phyloP scores from a whole-genome alignment of 805 yeast species.

The Yamadazyma phyllophila region DNA sequence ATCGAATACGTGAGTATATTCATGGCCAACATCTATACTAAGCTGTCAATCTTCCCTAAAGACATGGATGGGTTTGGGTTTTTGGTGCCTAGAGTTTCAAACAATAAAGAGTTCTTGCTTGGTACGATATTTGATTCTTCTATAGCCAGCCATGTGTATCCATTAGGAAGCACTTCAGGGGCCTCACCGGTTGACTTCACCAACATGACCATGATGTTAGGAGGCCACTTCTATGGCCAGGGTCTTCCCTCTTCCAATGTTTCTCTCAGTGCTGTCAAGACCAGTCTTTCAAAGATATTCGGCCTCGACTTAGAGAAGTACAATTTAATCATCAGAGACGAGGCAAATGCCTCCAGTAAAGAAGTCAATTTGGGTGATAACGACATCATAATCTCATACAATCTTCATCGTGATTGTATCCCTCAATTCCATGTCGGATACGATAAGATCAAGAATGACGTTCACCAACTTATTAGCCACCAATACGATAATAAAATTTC shows the following conservation, averaged over 20 bases:
- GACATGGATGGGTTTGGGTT: constrained; percentile 77
- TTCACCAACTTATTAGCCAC: constrained; percentile 26
- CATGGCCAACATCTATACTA: constrained; percentile 65
- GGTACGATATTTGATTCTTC: constrained; percentile 94
- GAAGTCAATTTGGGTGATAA: constrained; percentile 18
- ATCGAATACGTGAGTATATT: constrained; percentile 50
- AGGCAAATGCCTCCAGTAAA: constrained; percentile 15
- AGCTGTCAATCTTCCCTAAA: constrained; percentile 31
- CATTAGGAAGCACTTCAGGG: constrained; percentile 1
- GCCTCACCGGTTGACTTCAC: constrained; percentile 39
- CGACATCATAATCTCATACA: constrained; percentile 32
- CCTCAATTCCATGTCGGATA: constrained; percentile 83
- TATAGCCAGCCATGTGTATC: constrained; percentile 27
- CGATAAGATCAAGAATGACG: constrained; percentile 33
- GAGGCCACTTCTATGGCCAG: constrained; percentile 58
- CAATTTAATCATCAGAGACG: constrained; percentile 25
- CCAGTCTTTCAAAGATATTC: constrained; percentile 22
- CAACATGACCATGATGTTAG: constrained; percentile 85
- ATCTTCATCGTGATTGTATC: constrained; percentile 50
- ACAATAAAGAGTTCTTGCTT: constrained; percentile 55
- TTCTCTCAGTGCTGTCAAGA: constrained; percentile 25
- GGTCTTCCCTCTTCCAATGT: constrained; percentile 30
- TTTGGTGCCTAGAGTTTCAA: constrained; percentile 60
- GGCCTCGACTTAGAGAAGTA: constrained; percentile 19
- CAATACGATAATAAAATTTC: constrained; percentile 43